Evolutionary conservation across 148 eudicot genomes (phyloP).

Genomic region (Rhododendron williamsianum): DNA sequence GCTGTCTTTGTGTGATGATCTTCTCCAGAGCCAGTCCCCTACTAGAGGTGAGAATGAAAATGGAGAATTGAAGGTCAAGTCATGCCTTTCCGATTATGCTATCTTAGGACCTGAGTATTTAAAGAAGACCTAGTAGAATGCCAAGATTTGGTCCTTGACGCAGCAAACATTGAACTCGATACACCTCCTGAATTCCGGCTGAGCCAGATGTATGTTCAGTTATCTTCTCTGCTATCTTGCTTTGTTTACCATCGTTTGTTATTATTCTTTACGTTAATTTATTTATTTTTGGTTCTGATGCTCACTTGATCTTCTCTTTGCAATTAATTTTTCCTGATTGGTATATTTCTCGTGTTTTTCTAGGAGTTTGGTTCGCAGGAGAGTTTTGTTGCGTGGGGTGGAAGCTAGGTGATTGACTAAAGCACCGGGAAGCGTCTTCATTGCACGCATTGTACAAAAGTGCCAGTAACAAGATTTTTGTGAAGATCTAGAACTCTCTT

Average conservation of each 20-base stretch:
- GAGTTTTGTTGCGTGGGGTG: conserved; percentile 75
- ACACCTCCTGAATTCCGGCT: conserved; percentile 79
- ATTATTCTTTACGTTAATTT: neutral
- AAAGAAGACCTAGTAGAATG: conserved; percentile 73
- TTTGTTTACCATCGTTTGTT: neutral
- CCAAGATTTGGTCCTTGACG: conserved; percentile 50
- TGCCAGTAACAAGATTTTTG: neutral
- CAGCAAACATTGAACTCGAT: conserved; percentile 52
- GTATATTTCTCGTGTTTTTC: conserved; percentile 2
- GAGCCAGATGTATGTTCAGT: conserved; percentile 65
- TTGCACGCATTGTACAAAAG: neutral
- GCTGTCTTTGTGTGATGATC: conserved; percentile 63
- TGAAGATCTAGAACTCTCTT: conserved; percentile 2
- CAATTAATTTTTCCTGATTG: neutral
- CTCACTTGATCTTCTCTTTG: neutral
- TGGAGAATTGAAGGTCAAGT: conserved; percentile 22
- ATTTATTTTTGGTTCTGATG: neutral
- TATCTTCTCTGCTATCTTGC: neutral
- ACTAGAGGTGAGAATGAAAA: conserved; percentile 29
- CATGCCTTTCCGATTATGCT: conserved; percentile 57
- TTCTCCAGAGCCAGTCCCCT: conserved; percentile 72
- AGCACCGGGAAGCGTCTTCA: neutral
- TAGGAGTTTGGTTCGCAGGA: conserved; percentile 90
- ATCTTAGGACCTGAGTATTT: conserved; percentile 51
- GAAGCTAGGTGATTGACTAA: conserved; percentile 32